Conservation (phyloP, 306 rosid species). For the Glycine tomentella region DNA sequence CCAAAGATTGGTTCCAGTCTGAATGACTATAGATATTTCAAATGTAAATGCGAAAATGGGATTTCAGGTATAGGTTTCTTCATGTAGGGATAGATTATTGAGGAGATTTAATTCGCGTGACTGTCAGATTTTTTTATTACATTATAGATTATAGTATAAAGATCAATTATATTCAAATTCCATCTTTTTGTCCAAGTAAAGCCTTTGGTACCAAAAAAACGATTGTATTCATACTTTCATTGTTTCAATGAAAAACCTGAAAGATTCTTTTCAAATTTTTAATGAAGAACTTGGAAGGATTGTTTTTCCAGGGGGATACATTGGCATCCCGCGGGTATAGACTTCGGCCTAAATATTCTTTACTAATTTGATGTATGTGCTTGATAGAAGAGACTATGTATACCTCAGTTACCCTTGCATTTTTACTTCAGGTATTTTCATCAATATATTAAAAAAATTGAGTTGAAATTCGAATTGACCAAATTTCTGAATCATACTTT, state of each 20-base stretch:
- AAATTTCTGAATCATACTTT: neutral
- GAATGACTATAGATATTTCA: slow-evolving; percentile 57
- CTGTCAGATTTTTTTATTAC: slow-evolving; percentile 34
- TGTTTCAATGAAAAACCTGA: slow-evolving; percentile 16
- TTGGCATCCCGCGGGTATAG: neutral
- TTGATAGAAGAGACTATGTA: neutral
- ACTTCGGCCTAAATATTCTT: neutral
- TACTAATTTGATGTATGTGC: slow-evolving; percentile 8
- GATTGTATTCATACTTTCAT: slow-evolving; percentile 48
- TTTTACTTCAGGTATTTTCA: neutral
- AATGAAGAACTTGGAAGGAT: neutral
- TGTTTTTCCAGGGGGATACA: neutral
- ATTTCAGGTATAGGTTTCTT: slow-evolving; percentile 49
- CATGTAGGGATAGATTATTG: slow-evolving; percentile 40
- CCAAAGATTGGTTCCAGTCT: slow-evolving; percentile 78
- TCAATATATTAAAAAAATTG: neutral
- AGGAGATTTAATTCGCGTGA: slow-evolving; percentile 36
- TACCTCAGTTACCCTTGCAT: too few species aligned
- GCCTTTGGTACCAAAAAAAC: slow-evolving; percentile 33
- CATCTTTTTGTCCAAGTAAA: slow-evolving; percentile 26
- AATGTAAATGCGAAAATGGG: slow-evolving; percentile 59
- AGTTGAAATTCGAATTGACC: neutral
- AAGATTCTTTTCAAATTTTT: slow-evolving; percentile 18
- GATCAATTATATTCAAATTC: slow-evolving; percentile 42
- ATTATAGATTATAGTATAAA: slow-evolving; percentile 29